Evolutionary conservation across 306 rosid genomes (phyloP), one percentile per base, ranked within the genome.

Genomic region (Prunus armeniaca): DNA sequence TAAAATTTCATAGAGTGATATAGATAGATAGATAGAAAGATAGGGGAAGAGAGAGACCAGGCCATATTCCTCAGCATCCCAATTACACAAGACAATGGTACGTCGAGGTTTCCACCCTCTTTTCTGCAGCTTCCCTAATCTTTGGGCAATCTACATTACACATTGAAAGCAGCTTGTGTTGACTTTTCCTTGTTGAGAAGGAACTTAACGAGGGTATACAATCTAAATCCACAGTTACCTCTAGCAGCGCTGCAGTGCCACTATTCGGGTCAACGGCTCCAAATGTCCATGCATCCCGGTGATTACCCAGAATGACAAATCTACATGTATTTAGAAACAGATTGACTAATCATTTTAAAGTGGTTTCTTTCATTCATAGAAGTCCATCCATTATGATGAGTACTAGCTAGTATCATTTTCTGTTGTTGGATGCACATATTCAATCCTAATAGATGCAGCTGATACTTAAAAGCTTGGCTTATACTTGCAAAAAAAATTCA

Each of bases 21-120:
- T 12, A 19, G 47, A 63, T 34, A 80, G 50, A 65, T 49, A 20
- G 10, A 64, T 28, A 67, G 24, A 55, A 73, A 76, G 56, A 71
- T 45, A 75, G 67, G 50, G 62, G n/a, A 19, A 3, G 27, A 70
- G 15, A 64, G 78, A 65, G 65, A 91, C 94, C 84, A 89, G 83
- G 82, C 87, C 97, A 67, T 89, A 88, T 83, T 91, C 94, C 83
- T 91, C 94, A 61, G 94, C 97, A 76, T 91, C 94, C 97, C 97
- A 91, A 72, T 86, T 89, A 82, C 94, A 88, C 71, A 91, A 83
- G 17, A 86, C 77, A 62, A 91, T 85, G 51, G 97, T 91, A 76
- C 94, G 84, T 73, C 93, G 84, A 45, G 97, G 97, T 69, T 74
- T 91, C 91, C 97, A 91, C 9, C 94, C 91, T 73, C 12, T 86